Evolutionary conservation across 495 filamentous ascomycete species (phyloP).

Genomic region (Astrothelium macrocarpum): DNA sequence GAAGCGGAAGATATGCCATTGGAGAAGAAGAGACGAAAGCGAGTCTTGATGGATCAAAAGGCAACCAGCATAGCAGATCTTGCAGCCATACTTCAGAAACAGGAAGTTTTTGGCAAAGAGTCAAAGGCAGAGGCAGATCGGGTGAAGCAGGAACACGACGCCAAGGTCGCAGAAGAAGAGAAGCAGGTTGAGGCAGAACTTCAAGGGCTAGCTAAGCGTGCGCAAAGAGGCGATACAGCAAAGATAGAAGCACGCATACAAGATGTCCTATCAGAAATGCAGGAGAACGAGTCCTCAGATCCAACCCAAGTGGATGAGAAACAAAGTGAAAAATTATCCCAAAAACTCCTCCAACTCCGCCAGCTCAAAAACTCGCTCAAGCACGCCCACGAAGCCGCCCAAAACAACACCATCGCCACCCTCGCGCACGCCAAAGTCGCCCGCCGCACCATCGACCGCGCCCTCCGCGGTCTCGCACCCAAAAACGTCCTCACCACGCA

Average conservation of each 20-base stretch:
- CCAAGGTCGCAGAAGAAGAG: conserved; percentile 1
- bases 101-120: conserved; percentile 24
- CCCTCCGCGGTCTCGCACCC: neutral
- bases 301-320: neutral
- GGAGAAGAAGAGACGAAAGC: conserved; percentile 48
- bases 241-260: neutral
- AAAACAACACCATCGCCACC: neutral
- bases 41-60: conserved; percentile 71
- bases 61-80: conserved; percentile 83
- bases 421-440: neutral
- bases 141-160: neutral
- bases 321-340: neutral
- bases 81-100: conserved; percentile 60
- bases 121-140: conserved; percentile 3
- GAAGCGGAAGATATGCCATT: conserved; percentile 38
- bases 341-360: neutral
- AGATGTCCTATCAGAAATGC: neutral
- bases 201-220: neutral
- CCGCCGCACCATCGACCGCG: neutral
- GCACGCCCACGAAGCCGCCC: neutral
- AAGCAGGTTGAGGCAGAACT: neutral
- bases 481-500: neutral
- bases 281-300: neutral
- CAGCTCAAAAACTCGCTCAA: neutral
- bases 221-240: neutral